A percentile compares a stretch with the other conserved stretches of the same genome.
phyloP scores from a whole-genome alignment of 2,329 filamentous ascomycete species.

The Colletotrichum cereale region DNA sequence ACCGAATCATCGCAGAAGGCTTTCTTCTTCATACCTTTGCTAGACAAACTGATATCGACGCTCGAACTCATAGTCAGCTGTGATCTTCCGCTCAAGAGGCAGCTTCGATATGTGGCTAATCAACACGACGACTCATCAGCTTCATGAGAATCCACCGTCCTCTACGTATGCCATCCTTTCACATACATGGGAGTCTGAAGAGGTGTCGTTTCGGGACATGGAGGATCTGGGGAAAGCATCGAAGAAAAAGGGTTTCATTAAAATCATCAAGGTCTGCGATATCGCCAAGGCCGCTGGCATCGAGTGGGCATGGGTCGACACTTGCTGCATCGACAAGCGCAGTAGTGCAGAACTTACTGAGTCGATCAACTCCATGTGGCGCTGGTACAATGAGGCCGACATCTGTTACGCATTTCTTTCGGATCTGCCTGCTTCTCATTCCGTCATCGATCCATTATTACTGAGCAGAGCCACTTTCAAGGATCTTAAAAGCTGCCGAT shows the following conservation, averaged over 20 bases:
- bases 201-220: slow-evolving; percentile 44
- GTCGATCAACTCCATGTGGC: slow-evolving; percentile 43
- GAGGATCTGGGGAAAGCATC: no score
- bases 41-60: no score
- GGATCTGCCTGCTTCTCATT: slow-evolving; percentile 4
- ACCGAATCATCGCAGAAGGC: no score
- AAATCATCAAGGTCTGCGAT: slow-evolving; percentile 35
- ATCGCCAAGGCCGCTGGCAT: slow-evolving; percentile 28
- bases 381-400: slow-evolving; percentile 38
- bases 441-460: neutral
- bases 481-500: neutral
- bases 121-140: no score
- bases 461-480: no score
- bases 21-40: no score
- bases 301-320: slow-evolving; percentile 45
- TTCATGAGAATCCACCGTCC: no score
- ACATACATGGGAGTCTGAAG: slow-evolving; percentile 45
- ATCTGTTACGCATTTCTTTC: slow-evolving; percentile 43
- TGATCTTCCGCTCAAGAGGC: no score
- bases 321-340: slow-evolving; percentile 45
- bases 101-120: no score
- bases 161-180: slow-evolving; percentile 46
- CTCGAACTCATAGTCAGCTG: no score
- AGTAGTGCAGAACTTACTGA: slow-evolving; percentile 43
- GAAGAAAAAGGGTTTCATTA: slow-evolving; percentile 22